phyloP scores from a whole-genome alignment of 352 stramenopile genomes.

The Phytophthora nicotianae region DNA sequence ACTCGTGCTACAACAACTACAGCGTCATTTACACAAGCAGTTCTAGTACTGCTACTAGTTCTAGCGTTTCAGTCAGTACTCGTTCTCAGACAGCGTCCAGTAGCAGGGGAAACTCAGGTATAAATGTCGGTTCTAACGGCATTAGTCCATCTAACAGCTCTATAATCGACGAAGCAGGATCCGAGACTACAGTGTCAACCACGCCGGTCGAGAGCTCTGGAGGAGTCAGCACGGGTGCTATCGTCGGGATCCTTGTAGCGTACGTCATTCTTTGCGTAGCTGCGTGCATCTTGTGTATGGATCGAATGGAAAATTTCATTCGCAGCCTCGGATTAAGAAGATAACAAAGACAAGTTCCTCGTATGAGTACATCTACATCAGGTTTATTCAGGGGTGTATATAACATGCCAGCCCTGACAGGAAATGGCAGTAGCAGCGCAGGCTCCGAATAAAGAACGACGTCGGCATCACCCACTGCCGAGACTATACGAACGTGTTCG shows the following conservation, averaged over 20 bases:
- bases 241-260: constrained; percentile 26
- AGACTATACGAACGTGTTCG: constrained; percentile 18
- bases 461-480: constrained; percentile 19
- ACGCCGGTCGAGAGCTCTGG: constrained; percentile 8
- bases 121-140: neutral
- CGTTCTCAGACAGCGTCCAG: constrained; percentile 8
- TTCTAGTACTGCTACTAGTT: constrained; percentile 1
- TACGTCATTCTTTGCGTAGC: constrained; percentile 23
- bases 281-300: constrained; percentile 27
- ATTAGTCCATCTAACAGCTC: constrained; percentile 1
- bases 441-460: constrained; percentile 5
- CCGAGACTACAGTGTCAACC: constrained; percentile 3
- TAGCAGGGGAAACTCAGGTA: neutral
- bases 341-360: constrained; percentile 13
- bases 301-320: constrained; percentile 17
- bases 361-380: constrained; percentile 37
- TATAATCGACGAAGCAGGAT: constrained; percentile 5
- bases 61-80: neutral
- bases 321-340: constrained; percentile 14
- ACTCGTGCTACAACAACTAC: constrained; percentile 32
- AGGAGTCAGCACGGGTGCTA: constrained; percentile 22
- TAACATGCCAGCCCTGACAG: constrained; percentile 18
- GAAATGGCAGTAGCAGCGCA: constrained; percentile 12
- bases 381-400: constrained; percentile 35
- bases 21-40: constrained; percentile 19